Evolutionary conservation across 805 yeast genomes (phyloP).

Genomic region (Metschnikowia lochheadii): DNA sequence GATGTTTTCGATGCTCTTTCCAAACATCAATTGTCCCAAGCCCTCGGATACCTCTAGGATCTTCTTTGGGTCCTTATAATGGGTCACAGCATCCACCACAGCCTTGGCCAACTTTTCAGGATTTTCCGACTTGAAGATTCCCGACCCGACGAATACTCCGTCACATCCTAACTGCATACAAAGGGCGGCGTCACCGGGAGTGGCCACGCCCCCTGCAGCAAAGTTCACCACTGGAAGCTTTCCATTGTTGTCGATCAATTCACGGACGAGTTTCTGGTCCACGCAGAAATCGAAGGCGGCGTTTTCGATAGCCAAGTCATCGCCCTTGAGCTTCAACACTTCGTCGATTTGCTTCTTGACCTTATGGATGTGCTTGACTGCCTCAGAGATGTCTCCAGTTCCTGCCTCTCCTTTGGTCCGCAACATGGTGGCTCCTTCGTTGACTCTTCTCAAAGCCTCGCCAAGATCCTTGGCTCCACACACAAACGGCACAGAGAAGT

Average conservation of each 20-base stretch:
- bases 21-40: conserved; percentile 75
- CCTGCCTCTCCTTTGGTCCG: conserved; percentile 89
- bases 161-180: conserved; percentile 80
- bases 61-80: conserved; percentile 56
- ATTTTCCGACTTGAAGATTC: conserved; percentile 69
- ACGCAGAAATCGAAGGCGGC: conserved; percentile 59
- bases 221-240: conserved; percentile 78
- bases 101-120: conserved; percentile 73
- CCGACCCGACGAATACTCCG: conserved; percentile 75
- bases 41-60: conserved; percentile 64
- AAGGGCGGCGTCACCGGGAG: conserved; percentile 84
- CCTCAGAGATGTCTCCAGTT: conserved; percentile 82
- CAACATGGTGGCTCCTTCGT: conserved; percentile 85
- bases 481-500: conserved; percentile 71
- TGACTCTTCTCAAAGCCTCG: conserved; percentile 73
- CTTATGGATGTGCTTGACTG: conserved; percentile 66
- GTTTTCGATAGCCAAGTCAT: conserved; percentile 33
- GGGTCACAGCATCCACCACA: conserved; percentile 75
- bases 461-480: conserved; percentile 83
- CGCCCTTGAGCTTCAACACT: conserved; percentile 35
- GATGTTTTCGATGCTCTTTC: conserved; percentile 48
- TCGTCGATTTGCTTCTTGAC: conserved; percentile 54
- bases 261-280: conserved; percentile 49
- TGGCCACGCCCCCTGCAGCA: conserved; percentile 87
- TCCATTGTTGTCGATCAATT: conserved; percentile 48